Evolutionary conservation across 768 basidiomycete species (phyloP).

Genomic region (Termitomyces sp.): DNA sequence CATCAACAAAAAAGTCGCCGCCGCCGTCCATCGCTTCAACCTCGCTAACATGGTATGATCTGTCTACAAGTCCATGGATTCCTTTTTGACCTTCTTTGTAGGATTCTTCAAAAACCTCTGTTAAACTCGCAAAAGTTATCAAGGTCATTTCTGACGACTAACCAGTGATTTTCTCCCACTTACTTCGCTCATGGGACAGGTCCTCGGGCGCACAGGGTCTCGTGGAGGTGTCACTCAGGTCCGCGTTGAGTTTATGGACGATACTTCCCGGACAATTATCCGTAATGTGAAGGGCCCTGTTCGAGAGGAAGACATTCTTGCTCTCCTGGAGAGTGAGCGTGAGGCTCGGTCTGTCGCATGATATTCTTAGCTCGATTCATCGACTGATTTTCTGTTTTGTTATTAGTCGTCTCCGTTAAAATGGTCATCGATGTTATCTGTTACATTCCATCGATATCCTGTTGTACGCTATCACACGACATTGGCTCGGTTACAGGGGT

Average conservation of each 20-base stretch:
- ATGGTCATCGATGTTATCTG: conserved; percentile 4
- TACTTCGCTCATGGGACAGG: conserved; percentile 42
- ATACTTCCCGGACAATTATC: conserved; percentile 92
- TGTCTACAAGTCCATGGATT: background rate
- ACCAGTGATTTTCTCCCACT: background rate
- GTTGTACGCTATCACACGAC: conserved; percentile 10
- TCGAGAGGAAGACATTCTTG: conserved; percentile 92
- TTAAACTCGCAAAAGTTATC: conserved; percentile 97
- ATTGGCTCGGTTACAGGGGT: conserved; percentile 5
- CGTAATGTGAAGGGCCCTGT: conserved; percentile 99
- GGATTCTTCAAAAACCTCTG: conserved; percentile 88
- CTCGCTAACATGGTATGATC: conserved; percentile 29
- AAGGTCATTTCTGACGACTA: conserved; percentile 54
- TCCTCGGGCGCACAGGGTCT: conserved; percentile 97
- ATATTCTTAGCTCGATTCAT: background rate
- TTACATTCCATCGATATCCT: conserved; percentile 9
- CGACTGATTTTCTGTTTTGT: background rate
- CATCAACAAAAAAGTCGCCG: conserved; percentile 18
- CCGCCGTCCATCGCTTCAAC: conserved; percentile 5
- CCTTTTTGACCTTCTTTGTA: conserved; percentile 19
- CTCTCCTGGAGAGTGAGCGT: conserved; percentile 96
- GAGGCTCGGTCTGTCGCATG: conserved; percentile 85
- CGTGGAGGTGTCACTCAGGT: conserved; percentile 99
- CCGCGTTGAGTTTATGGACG: conserved; percentile 99
- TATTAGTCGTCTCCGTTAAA: conserved; percentile 37